These are phyloP conservation scores for Aegilops speltoides DNA, from an alignment of 176 grass and related monocot species.

Conservation along the genomic window DNA sequence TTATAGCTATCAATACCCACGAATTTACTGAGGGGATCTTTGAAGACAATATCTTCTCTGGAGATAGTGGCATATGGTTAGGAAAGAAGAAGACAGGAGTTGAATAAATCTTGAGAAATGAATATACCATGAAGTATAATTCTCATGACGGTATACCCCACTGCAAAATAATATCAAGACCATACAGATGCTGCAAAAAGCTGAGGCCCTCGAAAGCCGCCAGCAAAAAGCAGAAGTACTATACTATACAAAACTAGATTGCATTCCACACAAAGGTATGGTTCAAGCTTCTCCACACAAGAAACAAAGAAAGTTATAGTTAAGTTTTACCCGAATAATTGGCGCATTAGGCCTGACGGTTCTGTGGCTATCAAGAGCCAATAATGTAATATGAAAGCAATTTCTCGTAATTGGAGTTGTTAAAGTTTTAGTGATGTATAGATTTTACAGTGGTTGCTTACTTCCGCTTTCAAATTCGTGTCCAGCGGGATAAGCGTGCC, in stretches of 20 bases:
- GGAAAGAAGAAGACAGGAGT: not conserved
- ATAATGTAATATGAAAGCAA: no score
- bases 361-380: no score
- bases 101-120: not conserved
- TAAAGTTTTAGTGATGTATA: not conserved
- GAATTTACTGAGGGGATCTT: constrained; percentile 83
- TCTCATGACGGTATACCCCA: not conserved
- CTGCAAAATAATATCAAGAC: constrained; percentile 5
- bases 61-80: constrained; percentile 25
- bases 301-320: no score
- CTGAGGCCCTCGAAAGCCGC: not conserved
- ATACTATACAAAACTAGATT: constrained; percentile 9
- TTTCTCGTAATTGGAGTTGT: not conserved
- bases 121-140: not conserved
- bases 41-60: constrained; percentile 92
- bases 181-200: not conserved
- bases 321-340: no score
- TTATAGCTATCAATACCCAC: constrained; percentile 64
- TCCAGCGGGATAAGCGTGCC: no score
- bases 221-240: not conserved
- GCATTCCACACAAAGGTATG: no score
- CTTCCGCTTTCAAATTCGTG: no score
- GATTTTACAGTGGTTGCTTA: not conserved
- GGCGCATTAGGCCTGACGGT: no score
- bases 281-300: no score